Base-by-base conservation (phyloP, 2,329 filamentous ascomycete genomes). In the Curvularia eragrostidis region DNA sequence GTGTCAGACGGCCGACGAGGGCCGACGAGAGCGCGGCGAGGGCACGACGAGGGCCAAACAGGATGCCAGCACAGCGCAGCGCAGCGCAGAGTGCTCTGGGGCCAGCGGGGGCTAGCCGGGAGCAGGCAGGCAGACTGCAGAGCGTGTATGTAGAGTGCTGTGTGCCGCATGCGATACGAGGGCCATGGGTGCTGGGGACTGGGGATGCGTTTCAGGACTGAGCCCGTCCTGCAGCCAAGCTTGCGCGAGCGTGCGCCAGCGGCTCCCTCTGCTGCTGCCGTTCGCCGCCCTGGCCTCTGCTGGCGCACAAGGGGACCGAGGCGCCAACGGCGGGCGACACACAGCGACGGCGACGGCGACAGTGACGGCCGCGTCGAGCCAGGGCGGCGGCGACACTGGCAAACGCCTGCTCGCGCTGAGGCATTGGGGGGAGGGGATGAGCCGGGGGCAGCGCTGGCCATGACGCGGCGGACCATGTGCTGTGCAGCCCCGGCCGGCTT, bases 201-300 rank as follows among this genome's bases (percentile, higher is more conserved):
- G 32, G 52, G 56, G 53, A 52, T 18, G 59, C 52, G 62, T 64
- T 64, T 64, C 62, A 64, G 56, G 50, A 55, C 55, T 21, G 34
- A 41, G 47, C 42, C 65, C 28, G 55, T 42, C 24, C 54, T 63
- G 61, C 58, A 61, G 62, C 62, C 56, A 60, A 62, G 62, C 43
- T n/a, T 39, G 41, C 48, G 54, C 55, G 55, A 56, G 59, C 58
- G 60, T 39, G 41, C 48, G 54, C 55, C 53, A 56, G 59, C 58
- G 60, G 50, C 60, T 57, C 57, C n/a, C 32, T 36, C 8, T 61
- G n/a, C 54, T 61, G 52, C 34, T 42, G 51, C 59, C 32, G 32
- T 36, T 41, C n/a, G 38, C 38, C 38, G 18, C 34, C 44, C 32
- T 36, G 32, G 32, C 32, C 10, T 13, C 13, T n/a, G 32, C 32